Evolutionary conservation across 2,329 filamentous ascomycete species (phyloP), one percentile per base, ranked within the genome.

Genomic region (Hypoxylon rubiginosum): DNA sequence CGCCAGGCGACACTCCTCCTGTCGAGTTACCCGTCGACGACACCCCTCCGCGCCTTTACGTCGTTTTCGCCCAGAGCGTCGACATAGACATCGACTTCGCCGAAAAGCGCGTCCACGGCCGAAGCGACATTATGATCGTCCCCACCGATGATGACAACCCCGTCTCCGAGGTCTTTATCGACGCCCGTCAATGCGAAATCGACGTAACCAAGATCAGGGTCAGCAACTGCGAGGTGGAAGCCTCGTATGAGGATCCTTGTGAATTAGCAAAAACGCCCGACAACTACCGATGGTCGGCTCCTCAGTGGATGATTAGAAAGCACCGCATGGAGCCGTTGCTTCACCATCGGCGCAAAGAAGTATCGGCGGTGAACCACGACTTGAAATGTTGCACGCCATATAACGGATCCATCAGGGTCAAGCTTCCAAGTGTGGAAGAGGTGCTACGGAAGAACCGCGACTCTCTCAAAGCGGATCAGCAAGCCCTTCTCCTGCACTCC

Each of bases 61-160:
- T 85, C 43, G 82, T 98, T 62, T 85, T 93, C 58, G 91, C 94
- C 80, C 95, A 98, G 81, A 92, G 92, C 77, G 90, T 99, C 53
- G 91, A 94, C 73, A 84, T 99, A 65, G 94, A 98, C 74, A 85
- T 99, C 76, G 92, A 97, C 81, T 97, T 99, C 77, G 85, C 87
- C 69, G 88, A 87, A 58, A 91, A 90, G 79, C 87, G 85, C 74
- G 82, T 98, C 74, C 90, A 87, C 66, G 96, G 96, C 54, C 91
- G 88, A 68, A 93, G 92, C 8, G 91, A 94, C 71, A 91, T 99
- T 72, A 91, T 90, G 30, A 88, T 98, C 58, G 90, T 91, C 71
- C 83, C 86, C 62, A 64, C 84, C 43, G 80, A 88, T 64, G 87
- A 88, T 56, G 39, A 43, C n/a, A 43, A 43, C 17, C 15, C 39